Percentiles rank a stretch among this genome's conserved stretches.
Conservation (phyloP, 2,329 filamentous ascomycete genomes). For the Daldinia sp. region DNA sequence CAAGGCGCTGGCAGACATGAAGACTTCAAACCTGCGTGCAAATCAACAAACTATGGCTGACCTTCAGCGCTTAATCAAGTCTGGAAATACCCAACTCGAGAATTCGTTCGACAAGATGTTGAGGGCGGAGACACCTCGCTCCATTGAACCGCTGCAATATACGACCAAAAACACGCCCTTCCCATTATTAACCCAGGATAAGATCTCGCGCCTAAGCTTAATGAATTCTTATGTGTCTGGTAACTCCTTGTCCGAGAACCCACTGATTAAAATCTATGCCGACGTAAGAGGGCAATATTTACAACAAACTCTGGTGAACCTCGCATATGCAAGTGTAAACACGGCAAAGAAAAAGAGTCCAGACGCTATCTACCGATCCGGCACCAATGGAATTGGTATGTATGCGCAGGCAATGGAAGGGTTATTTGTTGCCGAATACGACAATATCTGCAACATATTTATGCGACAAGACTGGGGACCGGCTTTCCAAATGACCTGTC, state of each 20-base stretch:
- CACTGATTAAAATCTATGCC: constrained; percentile 84
- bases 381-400: constrained; percentile 90
- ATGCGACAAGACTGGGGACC: constrained; percentile 84
- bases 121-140: constrained; percentile 77
- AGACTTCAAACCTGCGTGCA: constrained; percentile 88
- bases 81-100: constrained; percentile 86
- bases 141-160: constrained; percentile 90
- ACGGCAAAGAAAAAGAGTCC: constrained; percentile 83
- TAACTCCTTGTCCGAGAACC: constrained; percentile 71
- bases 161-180: constrained; percentile 91
- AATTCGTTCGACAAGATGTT: constrained; percentile 84
- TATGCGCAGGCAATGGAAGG: constrained; percentile 91
- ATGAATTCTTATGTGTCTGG: constrained; percentile 81
- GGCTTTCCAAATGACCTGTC: constrained; percentile 83
- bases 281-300: constrained; percentile 90
- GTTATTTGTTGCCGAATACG: constrained; percentile 88
- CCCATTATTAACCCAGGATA: constrained; percentile 81
- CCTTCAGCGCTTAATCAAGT: constrained; percentile 79
- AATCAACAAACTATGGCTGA: constrained; percentile 91
- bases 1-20: constrained; percentile 85
- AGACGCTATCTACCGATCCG: constrained; percentile 86
- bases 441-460: constrained; percentile 90
- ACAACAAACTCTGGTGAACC: constrained; percentile 82
- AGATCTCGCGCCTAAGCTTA: constrained; percentile 79
- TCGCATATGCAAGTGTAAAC: constrained; percentile 87